A percentile compares a stretch with the other conserved stretches of the same genome.
Conservation (phyloP, 108 stramenopile genomes). For the Parietichytrium sp. region DNA sequence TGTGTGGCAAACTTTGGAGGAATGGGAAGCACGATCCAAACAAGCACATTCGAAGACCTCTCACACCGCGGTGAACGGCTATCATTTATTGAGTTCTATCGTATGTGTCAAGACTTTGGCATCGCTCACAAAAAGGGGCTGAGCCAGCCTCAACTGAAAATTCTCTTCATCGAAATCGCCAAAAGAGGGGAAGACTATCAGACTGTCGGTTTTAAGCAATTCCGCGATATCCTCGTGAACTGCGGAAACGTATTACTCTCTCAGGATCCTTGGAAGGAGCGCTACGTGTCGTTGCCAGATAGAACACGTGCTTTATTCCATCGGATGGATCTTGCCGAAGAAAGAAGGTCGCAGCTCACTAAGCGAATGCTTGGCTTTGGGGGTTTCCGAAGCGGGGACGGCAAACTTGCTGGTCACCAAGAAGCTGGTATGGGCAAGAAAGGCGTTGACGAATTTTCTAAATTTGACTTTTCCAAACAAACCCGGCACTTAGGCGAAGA, state of each 20-base stretch:
- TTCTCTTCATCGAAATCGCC: neutral
- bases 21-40: too few species aligned
- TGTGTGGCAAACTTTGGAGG: too few species aligned
- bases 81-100: constrained; percentile 13
- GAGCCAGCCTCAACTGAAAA: neutral
- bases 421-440: neutral
- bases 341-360: neutral
- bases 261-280: neutral
- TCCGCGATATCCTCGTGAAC: neutral
- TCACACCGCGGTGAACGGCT: neutral
- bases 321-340: constrained; percentile 9
- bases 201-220: constrained; percentile 10
- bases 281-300: neutral
- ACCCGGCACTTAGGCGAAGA: neutral
- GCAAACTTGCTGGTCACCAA: neutral
- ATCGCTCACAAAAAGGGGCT: constrained; percentile 5
- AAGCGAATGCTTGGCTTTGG: constrained; percentile 29
- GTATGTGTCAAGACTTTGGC: constrained; percentile 15
- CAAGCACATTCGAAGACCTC: neutral
- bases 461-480: neutral
- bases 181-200: constrained; percentile 24
- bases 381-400: neutral
- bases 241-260: neutral
- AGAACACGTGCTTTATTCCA: neutral
- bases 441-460: neutral